A percentile compares a stretch with the other conserved stretches of the same genome.
Conservation (phyloP, 306 rosid species). For the Cicer chorassanicum region DNA sequence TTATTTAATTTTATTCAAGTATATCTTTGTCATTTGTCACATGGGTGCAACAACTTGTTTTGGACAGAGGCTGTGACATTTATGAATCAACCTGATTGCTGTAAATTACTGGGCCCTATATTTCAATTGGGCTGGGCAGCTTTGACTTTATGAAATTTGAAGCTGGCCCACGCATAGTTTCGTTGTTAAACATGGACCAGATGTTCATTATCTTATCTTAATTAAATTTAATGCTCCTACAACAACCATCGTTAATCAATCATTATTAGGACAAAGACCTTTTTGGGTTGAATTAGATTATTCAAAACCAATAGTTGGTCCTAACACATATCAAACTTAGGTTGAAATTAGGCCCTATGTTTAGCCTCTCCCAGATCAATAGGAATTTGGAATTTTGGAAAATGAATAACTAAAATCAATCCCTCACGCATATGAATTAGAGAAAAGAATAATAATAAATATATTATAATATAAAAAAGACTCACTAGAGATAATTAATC, state of each 20-base stretch:
- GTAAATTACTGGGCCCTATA: conserved; percentile 7
- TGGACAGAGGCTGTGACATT: not conserved
- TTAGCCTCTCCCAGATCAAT: conserved; percentile 4
- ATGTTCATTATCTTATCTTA: conserved; percentile 20
- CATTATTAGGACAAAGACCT: conserved; percentile 5
- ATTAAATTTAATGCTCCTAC: not conserved
- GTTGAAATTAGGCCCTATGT: conserved; percentile 39
- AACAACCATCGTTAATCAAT: conserved; percentile 11
- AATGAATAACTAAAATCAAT: conserved; percentile 34
- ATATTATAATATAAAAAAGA: no score
- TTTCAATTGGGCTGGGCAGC: conserved; percentile 34
- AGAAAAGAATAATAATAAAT: no score
- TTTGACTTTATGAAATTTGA: not conserved
- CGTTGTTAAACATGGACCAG: conserved; percentile 22
- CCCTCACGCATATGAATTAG: conserved; percentile 29
- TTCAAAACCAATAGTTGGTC: conserved; percentile 37
- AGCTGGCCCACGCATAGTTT: not conserved
- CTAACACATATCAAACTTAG: conserved; percentile 32
- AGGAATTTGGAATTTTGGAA: conserved; percentile 35
- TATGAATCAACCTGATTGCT: not conserved
- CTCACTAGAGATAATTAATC: no score
- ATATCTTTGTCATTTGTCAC: not conserved
- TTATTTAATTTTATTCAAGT: not conserved
- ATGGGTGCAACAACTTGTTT: not conserved
- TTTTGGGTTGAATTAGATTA: conserved; percentile 4